Percentiles rank a stretch among this genome's conserved stretches.
Evolutionary conservation across 2,329 filamentous ascomycete genomes (phyloP).

Genomic region (Colletotrichum falcatum): DNA sequence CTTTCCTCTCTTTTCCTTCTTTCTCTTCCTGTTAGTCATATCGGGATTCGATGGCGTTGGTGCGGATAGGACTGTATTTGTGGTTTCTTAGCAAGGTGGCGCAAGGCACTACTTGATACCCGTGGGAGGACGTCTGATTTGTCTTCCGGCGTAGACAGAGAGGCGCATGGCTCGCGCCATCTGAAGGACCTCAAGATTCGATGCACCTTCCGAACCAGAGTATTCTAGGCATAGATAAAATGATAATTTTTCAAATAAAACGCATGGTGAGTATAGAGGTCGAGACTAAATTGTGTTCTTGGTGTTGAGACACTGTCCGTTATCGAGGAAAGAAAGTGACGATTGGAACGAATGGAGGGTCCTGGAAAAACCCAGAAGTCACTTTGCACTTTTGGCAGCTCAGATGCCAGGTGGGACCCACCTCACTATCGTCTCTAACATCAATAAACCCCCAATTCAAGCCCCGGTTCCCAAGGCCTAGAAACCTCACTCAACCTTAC

Average conservation of each 20-base stretch:
- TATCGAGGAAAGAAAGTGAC: neutral
- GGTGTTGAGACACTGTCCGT: neutral
- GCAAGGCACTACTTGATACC: constrained; percentile 19
- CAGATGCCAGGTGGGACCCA: constrained; percentile 17
- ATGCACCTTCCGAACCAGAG: neutral
- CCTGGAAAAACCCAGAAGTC: constrained; percentile 29
- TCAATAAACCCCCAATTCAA: constrained; percentile 1
- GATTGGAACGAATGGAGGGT: neutral
- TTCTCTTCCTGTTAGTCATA: constrained; percentile 6
- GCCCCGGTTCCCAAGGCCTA: constrained; percentile 11
- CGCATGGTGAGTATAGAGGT: neutral
- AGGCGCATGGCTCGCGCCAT: constrained; percentile 11
- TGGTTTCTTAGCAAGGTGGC: neutral
- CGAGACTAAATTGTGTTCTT: neutral
- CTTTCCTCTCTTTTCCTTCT: neutral
- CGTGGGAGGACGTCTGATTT: constrained; percentile 10
- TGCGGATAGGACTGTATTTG: constrained; percentile 1
- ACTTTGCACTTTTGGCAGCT: constrained; percentile 6
- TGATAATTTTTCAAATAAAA: neutral
- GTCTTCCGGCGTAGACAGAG: neutral
- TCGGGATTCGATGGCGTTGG: constrained; percentile 23
- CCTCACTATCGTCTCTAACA: constrained; percentile 10
- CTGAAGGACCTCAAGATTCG: neutral
- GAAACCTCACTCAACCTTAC: constrained; percentile 11
- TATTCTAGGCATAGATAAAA: neutral